phyloP scores from a whole-genome alignment of 1,284 basidiomycete species.

The Leccinum subrobustum region DNA sequence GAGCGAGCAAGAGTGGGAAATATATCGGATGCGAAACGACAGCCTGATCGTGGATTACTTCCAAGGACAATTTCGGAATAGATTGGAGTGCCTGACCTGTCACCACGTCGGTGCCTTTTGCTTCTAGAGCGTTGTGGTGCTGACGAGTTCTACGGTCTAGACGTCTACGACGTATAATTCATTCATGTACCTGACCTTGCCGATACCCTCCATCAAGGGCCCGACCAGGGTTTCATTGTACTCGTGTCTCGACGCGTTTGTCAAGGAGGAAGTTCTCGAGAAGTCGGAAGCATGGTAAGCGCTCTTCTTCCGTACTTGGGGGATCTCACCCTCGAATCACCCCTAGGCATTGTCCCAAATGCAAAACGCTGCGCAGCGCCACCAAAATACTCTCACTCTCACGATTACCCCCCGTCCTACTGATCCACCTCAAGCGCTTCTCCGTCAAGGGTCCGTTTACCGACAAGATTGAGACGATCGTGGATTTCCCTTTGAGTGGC shows the following conservation, averaged over 20 bases:
- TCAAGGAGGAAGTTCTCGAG: constrained; percentile 89
- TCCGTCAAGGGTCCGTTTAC: constrained; percentile 91
- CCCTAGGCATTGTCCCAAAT: constrained; percentile 86
- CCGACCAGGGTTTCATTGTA: constrained; percentile 71
- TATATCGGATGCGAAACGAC: constrained; percentile 90
- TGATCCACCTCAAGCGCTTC: constrained; percentile 97
- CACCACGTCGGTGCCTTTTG: constrained; percentile 58
- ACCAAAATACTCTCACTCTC: constrained; percentile 82
- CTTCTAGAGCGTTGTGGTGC: constrained; percentile 4
- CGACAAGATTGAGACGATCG: constrained; percentile 90
- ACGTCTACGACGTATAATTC: constrained; percentile 98
- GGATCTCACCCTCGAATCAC: neutral
- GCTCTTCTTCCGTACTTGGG: neutral
- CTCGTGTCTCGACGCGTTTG: constrained; percentile 88
- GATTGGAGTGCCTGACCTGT: constrained; percentile 89
- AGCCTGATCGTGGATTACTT: constrained; percentile 96
- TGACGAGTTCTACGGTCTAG: constrained; percentile 41
- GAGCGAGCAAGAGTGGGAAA: constrained; percentile 91
- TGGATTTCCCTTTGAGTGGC: constrained; percentile 82
- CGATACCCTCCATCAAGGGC: constrained; percentile 71
- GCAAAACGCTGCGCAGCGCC: constrained; percentile 72
- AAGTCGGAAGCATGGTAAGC: constrained; percentile 92
- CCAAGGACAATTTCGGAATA: constrained; percentile 95
- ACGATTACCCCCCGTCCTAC: constrained; percentile 88
- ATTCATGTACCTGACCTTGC: constrained; percentile 94